Base-by-base conservation (phyloP, 371 early-diverging fungal species). In the Mortierella sp. region DNA sequence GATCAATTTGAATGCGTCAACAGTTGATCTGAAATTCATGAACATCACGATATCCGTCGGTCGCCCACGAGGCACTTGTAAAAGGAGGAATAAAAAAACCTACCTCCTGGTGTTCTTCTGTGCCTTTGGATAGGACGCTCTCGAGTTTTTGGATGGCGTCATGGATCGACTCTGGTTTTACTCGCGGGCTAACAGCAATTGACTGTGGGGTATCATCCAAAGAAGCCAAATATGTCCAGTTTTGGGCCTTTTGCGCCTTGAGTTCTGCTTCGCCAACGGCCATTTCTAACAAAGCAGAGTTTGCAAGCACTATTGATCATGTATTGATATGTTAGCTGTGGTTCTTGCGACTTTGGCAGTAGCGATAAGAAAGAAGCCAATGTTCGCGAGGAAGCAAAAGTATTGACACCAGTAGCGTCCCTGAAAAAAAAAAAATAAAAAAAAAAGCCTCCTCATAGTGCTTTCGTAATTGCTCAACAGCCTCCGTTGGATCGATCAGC, bases 61-160 rank as follows among this genome's bases (percentile, higher is more conserved):
- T 9, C n/a, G 54, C 12, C 10, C 26, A 58, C 32, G 26, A 58
- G n/a, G 20, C 30, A 30, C 8, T 35, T 8, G 32, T 20, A 26
- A 26, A 58, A 30, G 32, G 28, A 30, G 16, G 22, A 1, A 14
- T 35, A 35, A 35, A 35, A n/a, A 6, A 40, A 60, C 57, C 40
- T 69, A 75, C 83, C 68, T 81, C 83, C 64, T 76, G 83, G n/a
- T 76, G 83, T 55, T 81, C 83, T 28, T 76, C 83, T 18, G 83
- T 55, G 30, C 83, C 83, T 49, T 68, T 69, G 26, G 68, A 16
- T n/a, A 81, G n/a, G 16, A 58, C 59, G 16, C 73, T 30, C 39
- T 81, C 77, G 12, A 81, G 76, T n/a, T 60, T 73, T 20, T 76
- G 73, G 16, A 81, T 70, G 6, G 76, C 72, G 14, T 70, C 77